Base-by-base conservation (phyloP, 306 rosid genomes). In the Luffa acutangula region DNA sequence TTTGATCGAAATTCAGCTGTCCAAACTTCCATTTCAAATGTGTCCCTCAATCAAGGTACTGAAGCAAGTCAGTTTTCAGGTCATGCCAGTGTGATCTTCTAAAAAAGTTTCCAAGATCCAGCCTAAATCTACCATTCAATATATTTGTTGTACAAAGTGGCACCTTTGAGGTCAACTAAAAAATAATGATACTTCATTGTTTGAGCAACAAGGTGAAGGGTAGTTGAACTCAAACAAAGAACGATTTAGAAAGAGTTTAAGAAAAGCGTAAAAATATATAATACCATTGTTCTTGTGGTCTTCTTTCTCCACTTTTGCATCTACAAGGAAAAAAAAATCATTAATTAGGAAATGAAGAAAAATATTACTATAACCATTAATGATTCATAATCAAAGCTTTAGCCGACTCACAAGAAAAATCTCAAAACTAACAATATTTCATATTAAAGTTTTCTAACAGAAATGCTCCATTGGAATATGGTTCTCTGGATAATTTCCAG, bases 291-390 rank as follows among this genome's bases (percentile, higher is more conserved):
- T 86, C 97, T 88, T 89, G 80, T 79, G 60, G 79, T 91, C 98
- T 76, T 91, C 98, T 80, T 85, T 93, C 82, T 92, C 97, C 80
- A 80, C 85, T 84, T 88, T 91, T 41, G 83, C 93, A 86, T 92
- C 98, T 91, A 79, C 85, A 88, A 74, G 15, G 42, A 73, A 73
- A 73, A 60, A 73, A 51, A 49, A 51, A 15, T 36, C 25, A 33
- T 31, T 74, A 54, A 67, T 64, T 37, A 54, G 37, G 51, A 64
- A 82, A 52, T 15, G 69, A 36, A 58, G 33, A 60, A 33, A 41
- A 31, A 53, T 5, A 45, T 31, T 9, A 48, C 48, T 46, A 20
- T 48, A 4, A 57, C 62, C 56, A 41, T 58, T 58, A 9, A 58
- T 25, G 20, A 46, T 34, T 6, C 48, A 14, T 45, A n/a, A 4